phyloP scores from a whole-genome alignment of 2,329 filamentous ascomycete species.

The Cercospora nicotianae region DNA sequence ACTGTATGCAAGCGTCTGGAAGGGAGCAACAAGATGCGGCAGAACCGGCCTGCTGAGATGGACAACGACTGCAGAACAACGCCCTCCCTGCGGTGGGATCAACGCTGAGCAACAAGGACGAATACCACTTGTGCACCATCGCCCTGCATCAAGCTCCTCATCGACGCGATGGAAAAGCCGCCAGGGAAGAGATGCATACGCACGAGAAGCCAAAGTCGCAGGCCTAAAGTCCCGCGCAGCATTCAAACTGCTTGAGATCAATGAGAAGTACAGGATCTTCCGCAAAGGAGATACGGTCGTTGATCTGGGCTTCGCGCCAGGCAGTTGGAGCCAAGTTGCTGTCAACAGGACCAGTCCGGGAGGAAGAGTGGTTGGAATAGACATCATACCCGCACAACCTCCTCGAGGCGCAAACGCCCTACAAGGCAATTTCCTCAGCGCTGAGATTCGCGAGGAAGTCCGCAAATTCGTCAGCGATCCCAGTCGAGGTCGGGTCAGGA shows the following conservation, averaged over 20 bases:
- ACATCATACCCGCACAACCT: slow-evolving; percentile 88
- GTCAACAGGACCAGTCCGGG: slow-evolving; percentile 71
- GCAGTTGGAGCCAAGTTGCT: slow-evolving; percentile 74
- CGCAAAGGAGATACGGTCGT: slow-evolving; percentile 79
- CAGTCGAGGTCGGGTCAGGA: slow-evolving; percentile 53
- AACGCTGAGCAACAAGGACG: background rate
- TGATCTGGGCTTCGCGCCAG: slow-evolving; percentile 79
- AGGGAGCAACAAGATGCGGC: background rate
- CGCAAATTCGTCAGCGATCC: slow-evolving; percentile 71
- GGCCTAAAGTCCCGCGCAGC: slow-evolving; percentile 87
- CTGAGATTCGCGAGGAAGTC: slow-evolving; percentile 71
- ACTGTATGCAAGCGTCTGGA: slow-evolving; percentile 1
- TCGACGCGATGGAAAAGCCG: slow-evolving; percentile 80
- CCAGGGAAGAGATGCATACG: slow-evolving; percentile 70
- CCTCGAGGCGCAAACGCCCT: slow-evolving; percentile 90
- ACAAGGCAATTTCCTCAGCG: slow-evolving; percentile 87
- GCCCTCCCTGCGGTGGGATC: background rate
- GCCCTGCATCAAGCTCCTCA: slow-evolving; percentile 49
- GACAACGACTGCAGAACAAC: background rate
- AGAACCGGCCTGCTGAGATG: slow-evolving; percentile 4
- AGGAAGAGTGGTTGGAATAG: slow-evolving; percentile 80
- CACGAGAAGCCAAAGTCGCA: slow-evolving; percentile 72
- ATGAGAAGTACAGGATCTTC: slow-evolving; percentile 79
- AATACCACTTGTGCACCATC: background rate
- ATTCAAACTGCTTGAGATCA: slow-evolving; percentile 90